Evolutionary conservation across 345 rosid genomes (phyloP), one percentile per base, ranked within the genome.

Genomic region (Mallotus nudiflorus): DNA sequence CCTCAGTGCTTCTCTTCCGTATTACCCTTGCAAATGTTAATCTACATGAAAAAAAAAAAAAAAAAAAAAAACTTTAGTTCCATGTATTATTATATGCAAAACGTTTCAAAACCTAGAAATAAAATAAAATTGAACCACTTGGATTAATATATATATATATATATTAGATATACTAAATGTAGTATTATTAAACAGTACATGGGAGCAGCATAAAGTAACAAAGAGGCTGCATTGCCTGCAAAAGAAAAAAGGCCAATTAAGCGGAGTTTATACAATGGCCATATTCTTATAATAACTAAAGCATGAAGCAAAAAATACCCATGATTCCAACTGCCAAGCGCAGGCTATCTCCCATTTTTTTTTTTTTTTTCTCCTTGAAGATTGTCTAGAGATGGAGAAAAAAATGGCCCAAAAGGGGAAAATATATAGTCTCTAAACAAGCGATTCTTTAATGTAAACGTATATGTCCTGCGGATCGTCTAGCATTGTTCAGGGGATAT

Each of bases 211-310:
- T 77, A 90, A 57, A 88, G 93, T 73, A 85, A 71, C 83, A 91
- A 81, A 45, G 93, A 85, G 67, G 97, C 80, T 54, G 87, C 96
- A 77, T 89, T 94, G 68, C 97, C 98, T 94, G 90, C 80, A 81
- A 65, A 51, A 73, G 22, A 48, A 20, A 62, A 62, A 8, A 49
- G 27, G n/a, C 7, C 1, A 33, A n/a, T n/a, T n/a, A n/a, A n/a
- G n/a, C n/a, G n/a, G n/a, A n/a, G n/a, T n/a, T n/a, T n/a, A n/a
- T n/a, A n/a, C n/a, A n/a, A n/a, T n/a, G n/a, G n/a, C n/a, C n/a
- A n/a, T n/a, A n/a, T n/a, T n/a, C n/a, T n/a, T n/a, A n/a, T 9
- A 40, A 46, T 45, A 42, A 54, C 48, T 29, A 29, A 40, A 37
- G 35, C 20, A 16, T 49, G 3, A 8, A 40, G 28, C 9, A n/a